Evolutionary conservation across 176 grass and related monocot genomes (phyloP), one percentile per base, ranked within the genome.

Genomic region (Puccinellia tenuiflora): DNA sequence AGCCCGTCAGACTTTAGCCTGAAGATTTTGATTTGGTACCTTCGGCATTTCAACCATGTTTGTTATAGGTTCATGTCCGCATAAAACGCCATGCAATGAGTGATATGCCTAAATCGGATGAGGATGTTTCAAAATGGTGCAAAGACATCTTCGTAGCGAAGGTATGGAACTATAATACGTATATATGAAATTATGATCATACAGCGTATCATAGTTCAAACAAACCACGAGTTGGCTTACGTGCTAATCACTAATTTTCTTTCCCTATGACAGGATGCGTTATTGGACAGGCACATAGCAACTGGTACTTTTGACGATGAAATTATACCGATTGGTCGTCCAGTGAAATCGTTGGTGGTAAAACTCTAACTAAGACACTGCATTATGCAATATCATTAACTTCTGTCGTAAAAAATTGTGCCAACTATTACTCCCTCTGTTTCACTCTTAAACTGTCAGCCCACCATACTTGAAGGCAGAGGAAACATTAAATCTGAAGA

Each of bases 281-380:
- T 99, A 75, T 81, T 99, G 62, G 96, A 96, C 78, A 99, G 87
- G 76, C 93, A 96, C 83, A 78, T 92, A 84, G 87, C 91, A 9
- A 85, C 94, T 37, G 84, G 85, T 47, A 88, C 85, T 83, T 99
- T 96, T 59, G 96, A 87, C 69, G 89, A 86, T 56, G 93, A 96
- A 83, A 80, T 92, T 78, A 91, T 88, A 88, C 87, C 83, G 28
- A 86, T 95, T 78, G 92, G 93, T 29, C 96, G 89, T 21, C 96
- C 96, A 10, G 35, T 93, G 28, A 98, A 96, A 85, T 96, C 93
- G 52, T 92, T 98, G 77, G 40, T 98, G 93, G 96, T 98, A 96
- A 90, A 63, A 85, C 30, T 6, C 18, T 13, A 45, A 52, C 67
- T 12, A 51, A 74, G 45, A 26, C 45, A 74, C 45, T 26, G 2